Base-by-base conservation (phyloP, 148 eudicot genomes). In the Cornus controversa region DNA sequence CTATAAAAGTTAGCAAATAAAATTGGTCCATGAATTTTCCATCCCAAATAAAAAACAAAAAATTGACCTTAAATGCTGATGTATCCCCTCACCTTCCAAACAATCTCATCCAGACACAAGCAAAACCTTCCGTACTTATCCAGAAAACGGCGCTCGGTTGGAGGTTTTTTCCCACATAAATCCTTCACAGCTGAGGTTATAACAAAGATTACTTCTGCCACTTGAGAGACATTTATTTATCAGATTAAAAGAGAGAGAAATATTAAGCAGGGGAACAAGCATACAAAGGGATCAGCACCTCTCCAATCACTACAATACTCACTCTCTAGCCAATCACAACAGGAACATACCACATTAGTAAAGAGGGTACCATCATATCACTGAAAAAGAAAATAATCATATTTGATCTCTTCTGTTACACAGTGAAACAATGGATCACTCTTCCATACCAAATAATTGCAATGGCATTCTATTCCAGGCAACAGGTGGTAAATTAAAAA, bases 101-200 rank as follows among this genome's bases (percentile, higher is more conserved):
- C 97, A 81, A 96, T 83, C 88, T 96, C 99, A 84, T 96, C 99
- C 77, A 93, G 85, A 84, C 94, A 91, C 82, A 96, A 86, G 84
- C 99, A 96, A 47, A 96, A 91, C 84, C 86, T 96, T 67, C 99
- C 99, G 66, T 96, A 96, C 89, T 96, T 96, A 80, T 96, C 98
- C 65, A 96, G 82, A 77, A 96, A 96, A 73, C 92, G 90, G 83
- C 99, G 95, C 83, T 96, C 97, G 3, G 92, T 90, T 6, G 99
- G 99, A 70, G 89, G 84, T 84, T 92, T 96, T 82, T 92, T 96
- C 63, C 99, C 98, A 71, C 99, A 96, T 31, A 90, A 90, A 85
- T 96, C 98, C 91, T 93, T 96, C 80, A 96, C 76, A 10, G 98
- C 94, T n/a, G 93, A 83, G 67, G 91, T 93, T 47, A 96, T 82